Evolutionary conservation across 371 early-diverging fungal genomes (phyloP), one percentile per base, ranked within the genome.

Genomic region (Mucor lusitanicus): DNA sequence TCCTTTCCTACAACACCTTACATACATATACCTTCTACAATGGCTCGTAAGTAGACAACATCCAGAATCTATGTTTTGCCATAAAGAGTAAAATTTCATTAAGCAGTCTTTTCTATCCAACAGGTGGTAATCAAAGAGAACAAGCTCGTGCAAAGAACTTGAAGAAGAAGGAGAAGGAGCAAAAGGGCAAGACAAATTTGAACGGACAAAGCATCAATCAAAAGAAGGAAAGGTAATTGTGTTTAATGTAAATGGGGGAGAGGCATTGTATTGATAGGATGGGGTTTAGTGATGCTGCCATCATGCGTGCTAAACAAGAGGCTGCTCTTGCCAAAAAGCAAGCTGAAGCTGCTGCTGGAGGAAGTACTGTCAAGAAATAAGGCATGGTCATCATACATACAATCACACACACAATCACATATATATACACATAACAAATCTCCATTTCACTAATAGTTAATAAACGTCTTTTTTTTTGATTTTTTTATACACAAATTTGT

Each of bases 281-380:
- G n/a, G n/a, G n/a, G n/a, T n/a, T n/a, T 70, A 86, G 87, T 72
- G 87, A 86, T 68, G 87, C 87, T 70, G 87, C 81, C 53, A 84
- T 84, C 61, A 84, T 86, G 86, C 83, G 86, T 63, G 75, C 78
- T 59, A 86, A 86, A 64, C 86, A 86, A 73, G 81, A 81, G 67
- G 83, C 82, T 57, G 83, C 83, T 13, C 72, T 69, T n/a, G 78
- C 76, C 11, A 80, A 73, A 63, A 83, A 79, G 50, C 69, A 68
- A 6, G 76, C 67, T 28, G 78, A 77, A 46, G 63, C 42, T 32
- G 53, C 42, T 39, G 54, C 28, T 50, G 50, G 15, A 15, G 54
- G 6, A 27, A 27, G 17, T 54, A 17, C 25, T 59, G 66, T 8
- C 15, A 57, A 57, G 39, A 63, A 63, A 32, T 57, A 57, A 57